Base-by-base conservation (phyloP, 805 yeast species). In the Hyphopichia homilentoma region DNA sequence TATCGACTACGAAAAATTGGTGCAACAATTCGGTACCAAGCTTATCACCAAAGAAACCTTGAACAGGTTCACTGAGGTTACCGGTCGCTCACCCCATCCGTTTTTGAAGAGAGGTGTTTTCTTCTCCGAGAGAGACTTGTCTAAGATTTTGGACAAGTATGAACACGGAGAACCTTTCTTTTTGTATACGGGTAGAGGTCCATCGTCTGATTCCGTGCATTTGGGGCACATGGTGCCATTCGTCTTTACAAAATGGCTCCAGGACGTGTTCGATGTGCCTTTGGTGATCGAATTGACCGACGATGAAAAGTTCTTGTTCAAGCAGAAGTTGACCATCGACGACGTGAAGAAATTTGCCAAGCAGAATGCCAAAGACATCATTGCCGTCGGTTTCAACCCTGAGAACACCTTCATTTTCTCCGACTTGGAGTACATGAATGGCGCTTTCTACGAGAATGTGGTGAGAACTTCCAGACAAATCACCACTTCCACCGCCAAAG, bases 151-250 rank as follows among this genome's bases (percentile, higher is more conserved):
- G 52, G 95, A 85, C 54, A 61, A 88, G 46, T 87, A 93, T 59
- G 97, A 93, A 65, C 85, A 84, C 53, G 96, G 96, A 14, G 87
- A 93, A 62, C 95, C 89, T 19, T 93, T 93, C 61, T 93, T 90
- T 67, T 66, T 93, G 41, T 93, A 93, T 59, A 93, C 98, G 11
- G 98, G 98, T 24, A 77, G 98, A 59, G 98, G 98, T 4, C 97
- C 98, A 22, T 84, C 95, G 2, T 78, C 89, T 25, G 96, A 83
- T 48, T 82, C 93, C 14, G 82, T 93, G 85, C 98, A 93, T 58
- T 70, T 93, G 65, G 98, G 98, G 33, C 98, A 93, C 61, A 81
- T 90, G 88, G 75, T 89, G 39, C 98, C 98, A 12, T 93, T 93
- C 55, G 61, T 84, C 20, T 93, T 93, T 69, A 93, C 98, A 35